Percentiles rank a stretch among this genome's conserved stretches.
Evolutionary conservation across 768 basidiomycete species (phyloP).

Genomic region (Wakefieldia striispora): DNA sequence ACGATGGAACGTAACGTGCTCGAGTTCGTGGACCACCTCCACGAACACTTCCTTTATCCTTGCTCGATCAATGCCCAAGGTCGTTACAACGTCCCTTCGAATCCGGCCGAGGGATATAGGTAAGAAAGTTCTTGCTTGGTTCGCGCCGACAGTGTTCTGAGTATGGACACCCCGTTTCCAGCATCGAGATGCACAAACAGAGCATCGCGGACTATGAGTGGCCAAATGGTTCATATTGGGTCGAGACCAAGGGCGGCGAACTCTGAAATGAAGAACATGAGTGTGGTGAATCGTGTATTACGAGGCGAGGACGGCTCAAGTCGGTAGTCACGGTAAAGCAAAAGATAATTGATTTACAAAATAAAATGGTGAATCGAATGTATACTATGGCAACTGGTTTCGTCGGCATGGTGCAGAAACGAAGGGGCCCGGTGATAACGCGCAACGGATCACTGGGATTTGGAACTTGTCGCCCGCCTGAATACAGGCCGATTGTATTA

Average conservation of each 20-base stretch:
- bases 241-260: slow-evolving; percentile 4
- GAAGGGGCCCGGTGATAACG: no score
- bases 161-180: slow-evolving; percentile 25
- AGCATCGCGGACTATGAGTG: slow-evolving; percentile 84
- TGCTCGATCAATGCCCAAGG: slow-evolving; percentile 84
- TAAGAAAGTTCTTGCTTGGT: slow-evolving; percentile 3
- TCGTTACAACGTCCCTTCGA: slow-evolving; percentile 81
- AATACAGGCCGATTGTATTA: no score
- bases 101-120: slow-evolving; percentile 73
- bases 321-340: background rate
- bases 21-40: slow-evolving; percentile 87
- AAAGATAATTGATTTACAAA: no score
- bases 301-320: background rate
- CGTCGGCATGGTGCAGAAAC: background rate
- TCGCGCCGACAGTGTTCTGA: background rate
- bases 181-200: slow-evolving; percentile 83
- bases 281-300: background rate
- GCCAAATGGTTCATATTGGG: slow-evolving; percentile 62
- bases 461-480: no score
- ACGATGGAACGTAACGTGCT: slow-evolving; percentile 94
- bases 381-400: no score
- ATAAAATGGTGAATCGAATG: background rate
- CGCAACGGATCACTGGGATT: no score
- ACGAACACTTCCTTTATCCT: slow-evolving; percentile 89
- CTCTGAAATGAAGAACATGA: background rate